Evolutionary conservation across 2,329 filamentous ascomycete genomes (phyloP), one percentile per base, ranked within the genome.

Genomic region (Fusarium cicatricum): DNA sequence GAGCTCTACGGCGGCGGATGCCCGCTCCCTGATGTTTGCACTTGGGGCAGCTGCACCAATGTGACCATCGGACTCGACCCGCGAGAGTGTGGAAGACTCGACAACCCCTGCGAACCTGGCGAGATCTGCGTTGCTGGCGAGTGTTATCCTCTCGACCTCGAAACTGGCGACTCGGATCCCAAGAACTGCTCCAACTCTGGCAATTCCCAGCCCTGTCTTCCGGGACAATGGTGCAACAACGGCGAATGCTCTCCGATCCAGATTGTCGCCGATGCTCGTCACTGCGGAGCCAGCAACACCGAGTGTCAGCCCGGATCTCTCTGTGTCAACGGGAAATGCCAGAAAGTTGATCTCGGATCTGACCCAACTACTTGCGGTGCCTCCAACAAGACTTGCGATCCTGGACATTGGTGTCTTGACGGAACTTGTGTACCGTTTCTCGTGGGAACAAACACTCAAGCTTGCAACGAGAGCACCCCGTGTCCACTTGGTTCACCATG

Each of bases 371-470:
- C 48, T 14, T 65, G 62, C 16, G 62, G 62, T 1, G 2, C 23
- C 11, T 50, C 33, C 16, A 50, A 58, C 5, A 44, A 39, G 28
- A 34, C 52, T 12, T 65, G 62, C 47, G 44, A 17, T 2, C 40
- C 62, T 2, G 62, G 62, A 2, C 66, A 50, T 21, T 65, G 62
- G 62, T 65, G 62, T 4, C 60, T 65, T 8, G 63, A 65, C 6
- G 62, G 56, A 2, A 42, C 15, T 10, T 65, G 62, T 2, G 44
- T 57, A 2, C 62, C 62, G 0, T 64, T 66, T 8, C 23, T 41
- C 4, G 19, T 65, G 0, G 62, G 62, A 10, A 65, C 62, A n/a
- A 65, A 60, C 2, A 43, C 51, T 2, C 57, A 65, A 32, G 26
- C 57, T 5, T 64, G 61, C 16, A 59, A 41, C 28, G 45, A 15